A percentile compares a stretch with the other conserved stretches of the same genome.
phyloP scores from a whole-genome alignment of 495 filamentous ascomycete species.

The Saxophila tyrrhenica region DNA sequence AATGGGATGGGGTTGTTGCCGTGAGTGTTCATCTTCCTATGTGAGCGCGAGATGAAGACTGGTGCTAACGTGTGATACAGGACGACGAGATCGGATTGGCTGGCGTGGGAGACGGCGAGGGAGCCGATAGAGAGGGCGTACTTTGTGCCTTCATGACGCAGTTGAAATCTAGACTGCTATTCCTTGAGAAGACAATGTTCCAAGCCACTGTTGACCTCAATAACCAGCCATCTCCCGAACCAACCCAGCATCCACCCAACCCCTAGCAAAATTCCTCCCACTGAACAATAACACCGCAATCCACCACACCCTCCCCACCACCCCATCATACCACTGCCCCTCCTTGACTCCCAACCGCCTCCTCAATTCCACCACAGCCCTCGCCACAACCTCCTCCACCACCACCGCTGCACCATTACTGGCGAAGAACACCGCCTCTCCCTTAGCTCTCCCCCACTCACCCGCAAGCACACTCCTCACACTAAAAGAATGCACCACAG shows the following conservation, averaged over 20 bases:
- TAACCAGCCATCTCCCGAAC: slow-evolving; percentile 6
- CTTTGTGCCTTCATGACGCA: slow-evolving; percentile 16
- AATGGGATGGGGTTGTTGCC: slow-evolving; percentile 93
- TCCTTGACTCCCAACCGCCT: not conserved
- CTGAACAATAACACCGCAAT: slow-evolving; percentile 5
- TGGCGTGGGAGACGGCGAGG: slow-evolving; percentile 82
- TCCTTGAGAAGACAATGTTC: too few species aligned
- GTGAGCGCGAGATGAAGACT: slow-evolving; percentile 1
- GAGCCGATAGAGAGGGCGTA: slow-evolving; percentile 59
- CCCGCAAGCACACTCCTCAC: slow-evolving; percentile 10
- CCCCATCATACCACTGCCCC: slow-evolving; percentile 11
- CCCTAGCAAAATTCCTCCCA: slow-evolving; percentile 9
- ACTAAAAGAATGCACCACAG: slow-evolving; percentile 8
- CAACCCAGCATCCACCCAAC: slow-evolving; percentile 10
- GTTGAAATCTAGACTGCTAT: too few species aligned
- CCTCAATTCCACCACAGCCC: not conserved
- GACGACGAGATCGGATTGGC: slow-evolving; percentile 88
- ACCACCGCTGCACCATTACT: slow-evolving; percentile 7
- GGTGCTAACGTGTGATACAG: slow-evolving; percentile 34
- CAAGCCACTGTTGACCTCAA: too few species aligned
- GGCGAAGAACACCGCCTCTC: slow-evolving; percentile 8
- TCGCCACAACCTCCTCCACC: slow-evolving; percentile 4
- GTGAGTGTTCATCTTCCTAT: slow-evolving; percentile 39
- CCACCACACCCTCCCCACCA: slow-evolving; percentile 7
- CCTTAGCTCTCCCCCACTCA: slow-evolving; percentile 5